These are phyloP conservation scores for Ilex aquifolium DNA, from an alignment of 257 asterid species.

Conservation along the genomic window DNA sequence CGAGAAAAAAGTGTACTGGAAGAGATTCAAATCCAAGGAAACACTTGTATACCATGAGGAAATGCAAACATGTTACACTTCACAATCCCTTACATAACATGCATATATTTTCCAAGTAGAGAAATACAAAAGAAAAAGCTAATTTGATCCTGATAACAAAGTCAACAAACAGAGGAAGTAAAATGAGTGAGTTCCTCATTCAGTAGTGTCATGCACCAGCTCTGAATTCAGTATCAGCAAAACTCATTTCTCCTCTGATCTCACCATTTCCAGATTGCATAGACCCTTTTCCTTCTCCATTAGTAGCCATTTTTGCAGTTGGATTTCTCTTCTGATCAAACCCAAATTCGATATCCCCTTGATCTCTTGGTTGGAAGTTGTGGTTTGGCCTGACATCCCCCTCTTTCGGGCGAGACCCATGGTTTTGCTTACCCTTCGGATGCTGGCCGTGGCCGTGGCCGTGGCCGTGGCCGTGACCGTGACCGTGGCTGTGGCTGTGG, in stretches of 20 bases:
- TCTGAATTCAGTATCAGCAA: constrained; percentile 30
- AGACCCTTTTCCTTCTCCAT: constrained; percentile 24
- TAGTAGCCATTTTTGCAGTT: constrained; percentile 26
- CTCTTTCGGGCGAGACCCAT: constrained; percentile 24
- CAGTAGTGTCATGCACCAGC: neutral
- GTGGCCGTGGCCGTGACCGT: constrained; percentile 23
- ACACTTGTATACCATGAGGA: no score
- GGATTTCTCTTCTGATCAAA: constrained; percentile 36
- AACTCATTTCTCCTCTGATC: constrained; percentile 41
- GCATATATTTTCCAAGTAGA: neutral
- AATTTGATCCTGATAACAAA: neutral
- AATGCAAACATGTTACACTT: no score
- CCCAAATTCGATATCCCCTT: constrained; percentile 74
- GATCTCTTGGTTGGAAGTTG: constrained; percentile 30
- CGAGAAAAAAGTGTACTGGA: no score
- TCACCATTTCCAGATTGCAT: constrained; percentile 29
- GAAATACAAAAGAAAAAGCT: neutral
- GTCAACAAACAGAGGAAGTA: neutral
- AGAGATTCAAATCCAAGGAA: no score
- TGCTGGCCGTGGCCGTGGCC: constrained; percentile 15
- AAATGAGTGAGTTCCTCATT: neutral
- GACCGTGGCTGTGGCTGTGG: constrained; percentile 22
- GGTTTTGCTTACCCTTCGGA: constrained; percentile 7
- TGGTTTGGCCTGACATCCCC: constrained; percentile 40
- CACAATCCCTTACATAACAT: no score